Evolutionary conservation across 345 rosid genomes (phyloP).

Genomic region (Bruguiera gymnorhiza): DNA sequence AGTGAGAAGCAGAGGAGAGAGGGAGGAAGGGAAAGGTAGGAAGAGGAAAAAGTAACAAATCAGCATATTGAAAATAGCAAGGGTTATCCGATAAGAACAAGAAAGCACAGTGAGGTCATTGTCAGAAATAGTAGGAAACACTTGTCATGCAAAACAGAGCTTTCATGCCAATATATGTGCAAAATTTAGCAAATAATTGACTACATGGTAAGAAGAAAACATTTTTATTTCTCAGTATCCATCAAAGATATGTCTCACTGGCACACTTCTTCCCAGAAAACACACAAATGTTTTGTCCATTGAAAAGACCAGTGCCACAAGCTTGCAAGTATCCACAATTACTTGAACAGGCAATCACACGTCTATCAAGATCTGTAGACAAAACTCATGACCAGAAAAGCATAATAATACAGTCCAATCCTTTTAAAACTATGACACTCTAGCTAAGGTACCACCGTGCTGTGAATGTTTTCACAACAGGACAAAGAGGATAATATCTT

Average conservation of each 20-base stretch:
- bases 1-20: not conserved
- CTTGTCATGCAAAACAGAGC: not conserved
- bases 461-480: not conserved
- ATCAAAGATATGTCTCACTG: not conserved
- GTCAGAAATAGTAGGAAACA: not conserved
- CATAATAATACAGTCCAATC: too few relatives aligned
- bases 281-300: too few relatives aligned
- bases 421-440: not conserved
- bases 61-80: not conserved
- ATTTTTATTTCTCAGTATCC: not conserved
- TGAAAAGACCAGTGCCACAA: not conserved
- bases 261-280: too few relatives aligned
- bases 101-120: not conserved
- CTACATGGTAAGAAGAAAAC: not conserved
- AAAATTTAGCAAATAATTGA: too few relatives aligned
- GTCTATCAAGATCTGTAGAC: not conserved
- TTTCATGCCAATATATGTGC: not conserved
- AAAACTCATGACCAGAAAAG: not conserved
- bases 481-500: not conserved
- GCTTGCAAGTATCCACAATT: not conserved
- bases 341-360: not conserved
- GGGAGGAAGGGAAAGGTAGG: not conserved
- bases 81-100: not conserved
- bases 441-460: not conserved
- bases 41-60: not conserved